phyloP scores from a whole-genome alignment of 805 yeast species.

The Yamadazyma nakazawae region DNA sequence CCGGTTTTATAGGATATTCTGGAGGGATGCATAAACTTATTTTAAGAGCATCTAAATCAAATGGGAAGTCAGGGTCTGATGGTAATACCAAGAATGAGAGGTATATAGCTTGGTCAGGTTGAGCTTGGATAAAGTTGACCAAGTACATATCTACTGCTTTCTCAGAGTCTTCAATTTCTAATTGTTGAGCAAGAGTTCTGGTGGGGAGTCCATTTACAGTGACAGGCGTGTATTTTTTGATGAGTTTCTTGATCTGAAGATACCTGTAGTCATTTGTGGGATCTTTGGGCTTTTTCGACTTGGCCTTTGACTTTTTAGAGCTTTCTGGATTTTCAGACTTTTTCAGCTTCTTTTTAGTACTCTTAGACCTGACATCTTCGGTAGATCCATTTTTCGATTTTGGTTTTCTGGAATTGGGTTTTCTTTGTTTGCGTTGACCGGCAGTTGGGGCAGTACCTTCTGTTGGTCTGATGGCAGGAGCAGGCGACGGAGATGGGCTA shows the following conservation, averaged over 20 bases:
- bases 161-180: slow-evolving; percentile 6
- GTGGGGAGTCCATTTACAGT: slow-evolving; percentile 34
- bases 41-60: slow-evolving; percentile 52
- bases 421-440: background rate
- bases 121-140: slow-evolving; percentile 16
- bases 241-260: slow-evolving; percentile 32
- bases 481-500: background rate
- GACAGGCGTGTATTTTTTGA: slow-evolving; percentile 29
- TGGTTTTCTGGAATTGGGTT: background rate
- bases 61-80: slow-evolving; percentile 72
- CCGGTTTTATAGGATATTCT: slow-evolving; percentile 46
- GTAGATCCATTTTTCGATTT: background rate
- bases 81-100: slow-evolving; percentile 49
- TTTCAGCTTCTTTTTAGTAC: background rate
- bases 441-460: background rate
- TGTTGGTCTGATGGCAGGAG: background rate
- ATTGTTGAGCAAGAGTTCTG: slow-evolving; percentile 9
- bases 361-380: background rate
- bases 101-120: slow-evolving; percentile 26
- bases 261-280: slow-evolving; percentile 18
- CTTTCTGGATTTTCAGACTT: background rate
- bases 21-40: slow-evolving; percentile 54
- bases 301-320: background rate
- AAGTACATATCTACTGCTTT: slow-evolving; percentile 17
- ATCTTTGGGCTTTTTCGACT: slow-evolving; percentile 1